Conservation (phyloP, 257 asterid species). For the Lycium barbarum region DNA sequence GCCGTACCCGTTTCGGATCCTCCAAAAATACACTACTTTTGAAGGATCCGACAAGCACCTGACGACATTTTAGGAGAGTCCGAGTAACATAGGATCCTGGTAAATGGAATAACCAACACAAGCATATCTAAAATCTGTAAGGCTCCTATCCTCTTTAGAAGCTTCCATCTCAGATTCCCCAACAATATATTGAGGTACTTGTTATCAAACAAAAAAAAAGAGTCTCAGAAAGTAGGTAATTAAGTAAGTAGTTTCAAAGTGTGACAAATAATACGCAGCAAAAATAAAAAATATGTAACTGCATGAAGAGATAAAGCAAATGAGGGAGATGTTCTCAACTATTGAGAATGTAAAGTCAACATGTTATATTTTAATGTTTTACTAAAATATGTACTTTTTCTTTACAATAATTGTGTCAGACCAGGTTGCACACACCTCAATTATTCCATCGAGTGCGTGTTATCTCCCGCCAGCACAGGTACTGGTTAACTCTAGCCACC, state of each 20-base stretch:
- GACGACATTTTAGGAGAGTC: no score
- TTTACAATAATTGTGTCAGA: neutral
- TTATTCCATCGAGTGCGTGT: neutral
- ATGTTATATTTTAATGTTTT: neutral
- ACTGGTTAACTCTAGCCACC: neutral
- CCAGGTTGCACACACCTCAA: constrained; percentile 7
- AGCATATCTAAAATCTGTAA: constrained; percentile 72
- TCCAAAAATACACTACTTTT: no score
- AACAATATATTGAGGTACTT: constrained; percentile 68
- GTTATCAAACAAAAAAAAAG: constrained; percentile 40
- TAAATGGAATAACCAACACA: constrained; percentile 86
- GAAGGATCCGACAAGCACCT: no score
- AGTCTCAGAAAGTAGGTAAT: neutral
- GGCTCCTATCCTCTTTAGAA: constrained; percentile 71
- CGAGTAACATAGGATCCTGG: no score
- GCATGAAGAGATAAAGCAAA: neutral
- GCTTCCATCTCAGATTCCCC: constrained; percentile 74
- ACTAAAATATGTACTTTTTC: neutral
- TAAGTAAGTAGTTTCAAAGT: neutral
- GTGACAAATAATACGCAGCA: neutral
- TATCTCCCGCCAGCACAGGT: neutral
- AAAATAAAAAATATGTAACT: neutral
- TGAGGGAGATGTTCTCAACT: neutral
- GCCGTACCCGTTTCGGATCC: no score
- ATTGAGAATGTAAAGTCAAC: neutral